Conservation (phyloP, 75 land plant genomes). For the Cryptomeria japonica region DNA sequence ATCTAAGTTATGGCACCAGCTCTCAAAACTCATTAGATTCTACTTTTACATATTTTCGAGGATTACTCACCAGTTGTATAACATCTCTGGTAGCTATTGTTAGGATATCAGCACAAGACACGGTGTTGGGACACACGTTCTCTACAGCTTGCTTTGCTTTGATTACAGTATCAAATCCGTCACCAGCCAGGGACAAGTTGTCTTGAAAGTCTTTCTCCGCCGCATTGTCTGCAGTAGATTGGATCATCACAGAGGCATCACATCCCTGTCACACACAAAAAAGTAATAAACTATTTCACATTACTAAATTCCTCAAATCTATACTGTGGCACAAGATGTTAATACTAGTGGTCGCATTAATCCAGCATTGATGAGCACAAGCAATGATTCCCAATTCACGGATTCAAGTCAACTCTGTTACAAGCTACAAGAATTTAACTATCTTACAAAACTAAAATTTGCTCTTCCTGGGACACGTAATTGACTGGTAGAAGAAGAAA, state of each 20-base stretch:
- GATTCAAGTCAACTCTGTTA: background rate
- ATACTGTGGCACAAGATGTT: background rate
- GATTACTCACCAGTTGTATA: slow-evolving; percentile 20
- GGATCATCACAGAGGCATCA: slow-evolving; percentile 66
- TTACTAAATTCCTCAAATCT: background rate
- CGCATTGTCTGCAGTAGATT: slow-evolving; percentile 42
- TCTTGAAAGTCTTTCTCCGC: slow-evolving; percentile 70
- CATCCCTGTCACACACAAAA: slow-evolving; percentile 49
- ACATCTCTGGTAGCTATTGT: slow-evolving; percentile 29
- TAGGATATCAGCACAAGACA: slow-evolving; percentile 42
- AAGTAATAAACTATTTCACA: background rate
- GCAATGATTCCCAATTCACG: background rate
- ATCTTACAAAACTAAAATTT: background rate
- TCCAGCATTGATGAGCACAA: background rate
- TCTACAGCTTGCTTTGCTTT: slow-evolving; percentile 82
- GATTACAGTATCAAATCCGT: slow-evolving; percentile 82
- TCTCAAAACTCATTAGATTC: background rate
- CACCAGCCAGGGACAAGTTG: slow-evolving; percentile 79
- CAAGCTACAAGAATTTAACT: background rate
- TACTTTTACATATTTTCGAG: background rate
- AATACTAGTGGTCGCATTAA: background rate
- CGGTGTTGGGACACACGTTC: slow-evolving; percentile 23
- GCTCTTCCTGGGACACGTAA: background rate
- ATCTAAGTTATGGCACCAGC: background rate
- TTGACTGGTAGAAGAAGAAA: background rate